A percentile compares a stretch with the other conserved stretches of the same genome.
These are phyloP conservation scores for Spiromastix sp. DNA, from an alignment of 2,329 filamentous ascomycete genomes.

Conservation along the genomic window DNA sequence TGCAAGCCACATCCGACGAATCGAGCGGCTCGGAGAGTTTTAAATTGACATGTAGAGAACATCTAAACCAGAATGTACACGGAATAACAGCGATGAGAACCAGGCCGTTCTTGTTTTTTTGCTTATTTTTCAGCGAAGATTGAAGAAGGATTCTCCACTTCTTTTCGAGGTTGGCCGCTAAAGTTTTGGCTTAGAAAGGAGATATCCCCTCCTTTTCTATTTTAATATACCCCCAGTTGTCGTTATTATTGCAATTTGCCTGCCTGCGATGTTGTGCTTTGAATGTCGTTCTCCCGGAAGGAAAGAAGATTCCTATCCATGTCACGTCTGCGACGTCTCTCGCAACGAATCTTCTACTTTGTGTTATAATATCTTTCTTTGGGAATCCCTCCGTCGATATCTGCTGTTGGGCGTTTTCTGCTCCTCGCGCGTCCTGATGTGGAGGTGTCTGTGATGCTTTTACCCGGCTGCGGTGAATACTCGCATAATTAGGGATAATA, in stretches of 20 bases:
- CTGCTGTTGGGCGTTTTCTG: constrained; percentile 7
- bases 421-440: constrained; percentile 10
- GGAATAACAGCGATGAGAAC: constrained; percentile 20
- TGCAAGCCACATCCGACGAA: constrained; percentile 18
- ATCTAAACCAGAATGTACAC: constrained; percentile 27
- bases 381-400: constrained; percentile 13
- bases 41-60: constrained; percentile 15
- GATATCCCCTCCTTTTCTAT: constrained; percentile 24
- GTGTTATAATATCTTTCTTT: constrained; percentile 13
- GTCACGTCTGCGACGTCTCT: constrained; percentile 22
- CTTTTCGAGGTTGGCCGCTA: constrained; percentile 38
- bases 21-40: constrained; percentile 25
- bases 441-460: constrained; percentile 11
- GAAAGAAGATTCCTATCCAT: constrained; percentile 10
- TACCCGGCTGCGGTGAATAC: constrained; percentile 14
- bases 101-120: constrained; percentile 13
- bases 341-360: constrained; percentile 19
- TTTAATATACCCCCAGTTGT: constrained; percentile 23
- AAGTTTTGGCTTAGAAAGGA: constrained; percentile 29
- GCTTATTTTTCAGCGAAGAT: constrained; percentile 11
- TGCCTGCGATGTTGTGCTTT: too few species aligned
- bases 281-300: constrained; percentile 1
- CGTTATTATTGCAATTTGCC: constrained; percentile 17
- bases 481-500: constrained; percentile 24
- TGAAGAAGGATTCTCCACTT: constrained; percentile 25